These are phyloP conservation scores for Wickerhamomyces mucosus DNA, from an alignment of 805 yeast species.

Conservation along the genomic window DNA sequence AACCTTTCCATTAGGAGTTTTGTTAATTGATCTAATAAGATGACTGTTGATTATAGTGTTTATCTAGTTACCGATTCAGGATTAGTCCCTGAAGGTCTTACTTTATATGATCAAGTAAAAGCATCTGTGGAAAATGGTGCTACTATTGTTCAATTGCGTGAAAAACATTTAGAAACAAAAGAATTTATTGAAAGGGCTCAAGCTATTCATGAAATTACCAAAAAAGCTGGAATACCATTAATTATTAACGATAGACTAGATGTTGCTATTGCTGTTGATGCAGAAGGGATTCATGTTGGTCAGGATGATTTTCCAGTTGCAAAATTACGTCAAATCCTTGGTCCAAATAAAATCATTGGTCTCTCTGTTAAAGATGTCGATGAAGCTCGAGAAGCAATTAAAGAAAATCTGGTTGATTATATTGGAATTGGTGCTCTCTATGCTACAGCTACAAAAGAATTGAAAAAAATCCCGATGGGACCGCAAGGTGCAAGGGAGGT, in stretches of 20 bases:
- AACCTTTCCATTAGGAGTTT: too few species aligned
- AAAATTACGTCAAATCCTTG: constrained; percentile 53
- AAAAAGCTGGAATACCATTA: constrained; percentile 53
- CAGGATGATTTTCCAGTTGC: constrained; percentile 69
- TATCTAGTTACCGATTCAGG: constrained; percentile 77
- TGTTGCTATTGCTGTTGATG: constrained; percentile 81
- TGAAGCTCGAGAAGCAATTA: constrained; percentile 45
- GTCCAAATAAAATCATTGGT: constrained; percentile 71
- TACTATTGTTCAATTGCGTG: constrained; percentile 77
- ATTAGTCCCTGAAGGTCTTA: constrained; percentile 52
- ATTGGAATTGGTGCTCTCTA: constrained; percentile 80
- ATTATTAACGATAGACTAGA: constrained; percentile 83
- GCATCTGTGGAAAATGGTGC: constrained; percentile 62
- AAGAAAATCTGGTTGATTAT: constrained; percentile 50
- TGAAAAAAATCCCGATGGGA: constrained; percentile 53
- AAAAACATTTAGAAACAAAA: constrained; percentile 60
- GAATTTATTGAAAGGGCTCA: constrained; percentile 57
- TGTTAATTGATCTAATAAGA: too few species aligned
- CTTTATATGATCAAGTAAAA: constrained; percentile 53
- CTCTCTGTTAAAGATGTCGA: constrained; percentile 55
- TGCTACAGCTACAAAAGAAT: constrained; percentile 61
- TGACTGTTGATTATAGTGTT: constrained; percentile 48
- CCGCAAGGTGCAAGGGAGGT: constrained; percentile 53
- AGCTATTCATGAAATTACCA: constrained; percentile 53
- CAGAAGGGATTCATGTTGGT: constrained; percentile 90